These are phyloP conservation scores for Hanseniaspora lindneri DNA, from an alignment of 805 yeast genomes.

Conservation along the genomic window DNA sequence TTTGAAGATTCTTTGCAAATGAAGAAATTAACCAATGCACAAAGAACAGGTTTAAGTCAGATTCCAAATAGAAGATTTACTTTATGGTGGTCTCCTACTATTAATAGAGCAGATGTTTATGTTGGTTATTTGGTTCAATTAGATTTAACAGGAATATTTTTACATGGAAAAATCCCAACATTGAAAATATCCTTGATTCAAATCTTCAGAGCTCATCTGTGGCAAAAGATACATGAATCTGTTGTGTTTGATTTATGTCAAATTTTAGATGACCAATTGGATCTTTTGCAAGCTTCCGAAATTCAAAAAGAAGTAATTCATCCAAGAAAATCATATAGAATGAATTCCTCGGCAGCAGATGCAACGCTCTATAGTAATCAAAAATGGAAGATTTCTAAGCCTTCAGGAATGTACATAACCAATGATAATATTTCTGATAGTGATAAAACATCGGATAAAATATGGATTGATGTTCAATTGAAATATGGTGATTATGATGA, in stretches of 20 bases:
- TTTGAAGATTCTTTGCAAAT: constrained; percentile 93
- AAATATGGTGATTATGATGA: constrained; percentile 97
- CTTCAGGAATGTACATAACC: constrained; percentile 64
- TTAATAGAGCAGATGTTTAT: constrained; percentile 92
- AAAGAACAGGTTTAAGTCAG: constrained; percentile 90
- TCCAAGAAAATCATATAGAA: constrained; percentile 92
- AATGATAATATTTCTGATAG: constrained; percentile 42
- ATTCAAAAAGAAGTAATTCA: constrained; percentile 89
- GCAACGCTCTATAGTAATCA: constrained; percentile 60
- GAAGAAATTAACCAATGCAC: constrained; percentile 93
- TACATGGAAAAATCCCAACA: constrained; percentile 97
- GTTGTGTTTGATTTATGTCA: constrained; percentile 88
- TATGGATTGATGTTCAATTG: constrained; percentile 91
- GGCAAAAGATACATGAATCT: constrained; percentile 98
- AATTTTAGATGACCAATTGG: constrained; percentile 77
- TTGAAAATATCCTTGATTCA: constrained; percentile 89
- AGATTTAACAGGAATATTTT: constrained; percentile 89
- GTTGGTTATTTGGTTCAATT: constrained; percentile 94
- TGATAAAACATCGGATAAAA: constrained; percentile 40
- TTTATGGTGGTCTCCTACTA: constrained; percentile 99
- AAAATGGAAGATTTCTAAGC: constrained; percentile 73
- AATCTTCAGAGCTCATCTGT: constrained; percentile 91
- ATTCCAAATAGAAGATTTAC: constrained; percentile 96
- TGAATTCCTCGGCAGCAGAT: constrained; percentile 94
- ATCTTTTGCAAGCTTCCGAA: constrained; percentile 65